These are phyloP conservation scores for Termitomyces sp. DNA, from an alignment of 768 basidiomycete species.

Conservation along the genomic window DNA sequence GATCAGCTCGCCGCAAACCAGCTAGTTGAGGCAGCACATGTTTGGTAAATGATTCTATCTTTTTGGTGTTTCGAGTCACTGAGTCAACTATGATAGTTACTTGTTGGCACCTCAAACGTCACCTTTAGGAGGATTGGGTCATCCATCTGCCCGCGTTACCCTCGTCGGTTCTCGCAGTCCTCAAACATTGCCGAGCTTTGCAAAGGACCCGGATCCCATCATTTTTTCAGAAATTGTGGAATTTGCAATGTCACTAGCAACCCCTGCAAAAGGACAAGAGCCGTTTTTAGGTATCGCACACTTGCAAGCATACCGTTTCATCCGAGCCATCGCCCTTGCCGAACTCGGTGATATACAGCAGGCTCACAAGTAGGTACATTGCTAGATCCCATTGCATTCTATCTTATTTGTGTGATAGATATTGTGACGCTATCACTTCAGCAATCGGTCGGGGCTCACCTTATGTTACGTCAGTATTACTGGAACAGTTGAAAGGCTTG, in stretches of 20 bases:
- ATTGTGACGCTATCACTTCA: conserved; percentile 85
- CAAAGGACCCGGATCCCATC: conserved; percentile 67
- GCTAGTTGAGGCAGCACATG: conserved; percentile 84
- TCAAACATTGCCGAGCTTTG: conserved; percentile 40
- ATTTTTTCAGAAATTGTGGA: conserved; percentile 89
- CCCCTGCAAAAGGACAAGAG: conserved; percentile 80
- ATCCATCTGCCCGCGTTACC: conserved; percentile 60
- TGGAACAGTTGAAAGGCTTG: conserved; percentile 74
- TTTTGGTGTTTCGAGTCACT: not conserved
- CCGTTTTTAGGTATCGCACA: conserved; percentile 77
- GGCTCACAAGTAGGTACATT: conserved; percentile 62
- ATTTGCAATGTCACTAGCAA: conserved; percentile 78
- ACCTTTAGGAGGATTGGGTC: conserved; percentile 64
- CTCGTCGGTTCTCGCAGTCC: conserved; percentile 71
- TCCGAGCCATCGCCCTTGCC: conserved; percentile 69
- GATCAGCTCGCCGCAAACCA: conserved; percentile 71
- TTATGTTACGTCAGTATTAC: conserved; percentile 59
- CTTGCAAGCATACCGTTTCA: conserved; percentile 82
- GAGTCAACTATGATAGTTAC: conserved; percentile 47
- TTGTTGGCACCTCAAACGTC: conserved; percentile 82
- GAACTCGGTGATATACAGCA: conserved; percentile 76
- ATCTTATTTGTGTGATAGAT: conserved; percentile 41
- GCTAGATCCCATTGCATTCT: not conserved
- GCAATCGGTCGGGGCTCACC: conserved; percentile 59
- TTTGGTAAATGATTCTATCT: conserved; percentile 58